These are phyloP conservation scores for Penicilliopsis zonata DNA, from an alignment of 495 filamentous ascomycete genomes.

Conservation along the genomic window DNA sequence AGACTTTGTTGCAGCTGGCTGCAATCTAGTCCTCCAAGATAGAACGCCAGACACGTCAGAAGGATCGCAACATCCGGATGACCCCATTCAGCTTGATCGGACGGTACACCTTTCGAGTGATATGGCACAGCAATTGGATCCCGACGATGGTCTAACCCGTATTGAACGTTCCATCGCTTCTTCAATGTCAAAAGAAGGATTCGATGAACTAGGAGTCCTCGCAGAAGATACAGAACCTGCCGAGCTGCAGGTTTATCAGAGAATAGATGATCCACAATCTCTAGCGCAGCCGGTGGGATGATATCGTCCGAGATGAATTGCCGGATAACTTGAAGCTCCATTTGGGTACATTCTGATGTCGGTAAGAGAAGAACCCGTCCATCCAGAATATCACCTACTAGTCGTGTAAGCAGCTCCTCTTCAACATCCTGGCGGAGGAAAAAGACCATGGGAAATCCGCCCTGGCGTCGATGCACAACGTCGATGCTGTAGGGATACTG, in stretches of 20 bases:
- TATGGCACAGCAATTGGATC: conserved; percentile 57
- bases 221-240: conserved; percentile 36
- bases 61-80: conserved; percentile 60
- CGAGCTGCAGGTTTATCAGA: background rate
- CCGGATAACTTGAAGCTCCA: background rate
- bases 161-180: conserved; percentile 63
- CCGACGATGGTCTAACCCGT: conserved; percentile 39
- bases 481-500: conserved; percentile 26
- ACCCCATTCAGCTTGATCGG: conserved; percentile 55
- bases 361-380: conserved; percentile 4
- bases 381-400: conserved; percentile 7
- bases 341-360: background rate
- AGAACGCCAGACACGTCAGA: conserved; percentile 56
- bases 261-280: background rate
- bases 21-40: conserved; percentile 47
- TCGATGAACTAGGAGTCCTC: conserved; percentile 46
- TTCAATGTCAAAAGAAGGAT: conserved; percentile 45
- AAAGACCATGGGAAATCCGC: conserved; percentile 10
- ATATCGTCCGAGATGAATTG: conserved; percentile 2
- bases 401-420: conserved; percentile 2
- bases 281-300: background rate
- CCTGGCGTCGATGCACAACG: conserved; percentile 6
- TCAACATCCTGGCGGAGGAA: conserved; percentile 11
- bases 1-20: conserved; percentile 38
- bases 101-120: conserved; percentile 51